Evolutionary conservation across 2,329 filamentous ascomycete species (phyloP), one percentile per base, ranked within the genome.

Genomic region (Diaporthe capsici): DNA sequence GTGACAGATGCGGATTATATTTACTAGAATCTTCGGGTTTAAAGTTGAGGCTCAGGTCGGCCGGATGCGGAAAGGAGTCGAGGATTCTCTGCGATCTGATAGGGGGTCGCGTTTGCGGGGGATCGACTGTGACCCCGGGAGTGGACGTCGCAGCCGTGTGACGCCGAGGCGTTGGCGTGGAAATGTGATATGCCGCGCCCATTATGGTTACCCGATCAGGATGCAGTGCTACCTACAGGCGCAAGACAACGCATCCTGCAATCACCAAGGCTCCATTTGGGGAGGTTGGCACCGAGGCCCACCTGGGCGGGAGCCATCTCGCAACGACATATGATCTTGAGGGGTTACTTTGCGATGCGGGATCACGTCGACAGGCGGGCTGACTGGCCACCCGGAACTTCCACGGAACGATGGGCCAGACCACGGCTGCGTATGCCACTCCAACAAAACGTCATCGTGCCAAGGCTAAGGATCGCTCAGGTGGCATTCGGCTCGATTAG

Each of bases 251-350:
- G 31, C 63, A 68, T 39, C 20, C 63, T 49, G 47, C 44, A 68
- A 51, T 37, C 28, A 17, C 12, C 34, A 22, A 39, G 51, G 63
- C 44, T 25, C 44, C 44, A 13, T 12, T 12, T 6, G 3, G 22
- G 44, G 58, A 25, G 63, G 63, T 44, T 68, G 28, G 44, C 63
- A 51, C 63, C 63, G 63, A 68, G 63, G 63, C 31, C 63, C 63
- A 25, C 44, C 34, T 25, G 44, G 60, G 44, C 12, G 3, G 28
- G 42, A 47, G 44, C 20, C 44, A n/a, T n/a, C 63, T 53, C 63
- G 63, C 63, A 68, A 68, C 44, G 31, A 31, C 63, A 53, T 68
- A 68, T 51, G 63, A 53, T 68, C 28, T 51, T 51, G 47, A 49
- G 28, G 63, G 63, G 28, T n/a, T 25, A 68, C 63, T 68, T 68